Evolutionary conservation across 2,329 filamentous ascomycete species (phyloP), one percentile per base, ranked within the genome.

Genomic region (Fusarium tanahbumbuense): DNA sequence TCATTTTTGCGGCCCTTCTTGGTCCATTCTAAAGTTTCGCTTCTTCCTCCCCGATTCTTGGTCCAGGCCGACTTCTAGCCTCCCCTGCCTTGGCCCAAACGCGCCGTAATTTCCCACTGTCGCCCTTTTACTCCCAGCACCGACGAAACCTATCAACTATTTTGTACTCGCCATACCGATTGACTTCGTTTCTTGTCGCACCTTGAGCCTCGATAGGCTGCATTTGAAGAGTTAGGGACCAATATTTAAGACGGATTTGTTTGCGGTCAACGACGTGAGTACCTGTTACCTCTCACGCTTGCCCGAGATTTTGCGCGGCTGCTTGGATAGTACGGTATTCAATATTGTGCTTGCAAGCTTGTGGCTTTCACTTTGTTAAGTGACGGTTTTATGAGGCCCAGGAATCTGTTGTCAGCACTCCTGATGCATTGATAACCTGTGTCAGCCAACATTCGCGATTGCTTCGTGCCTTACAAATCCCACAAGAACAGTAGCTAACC

Each of bases 181-280:
- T 63, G 68, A 60, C 56, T 58, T 71, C 68, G 62, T 60, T 60
- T 57, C 56, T 57, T 60, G 67, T 53, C 45, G 47, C 52, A 65
- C 56, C 56, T 44, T 41, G 64, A 71, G 71, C 73, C 76, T 75
- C 61, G 46, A 61, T 66, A 66, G 75, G 76, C 72, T 72, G 60
- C 74, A 57, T 64, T 60, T 62, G 59, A 71, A 76, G 73, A 65
- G 62, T 70, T 47, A 71, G 76, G 72, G 73, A 66, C 68, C 68
- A 66, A 73, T 67, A 71, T 60, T 72, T 66, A 63, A 59, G 67
- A 61, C 70, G 66, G 61, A 60, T 61, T 70, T 67, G 62, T 65
- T 60, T 64, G 60, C 58, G 64, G 55, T 70, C 37, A 70, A 63
- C 53, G 54, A 72, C 50, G 76, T 77, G 67, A 78, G 76, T 75